Conservation (phyloP, 495 filamentous ascomycete genomes). For the Astrothelium subdiscretum region DNA sequence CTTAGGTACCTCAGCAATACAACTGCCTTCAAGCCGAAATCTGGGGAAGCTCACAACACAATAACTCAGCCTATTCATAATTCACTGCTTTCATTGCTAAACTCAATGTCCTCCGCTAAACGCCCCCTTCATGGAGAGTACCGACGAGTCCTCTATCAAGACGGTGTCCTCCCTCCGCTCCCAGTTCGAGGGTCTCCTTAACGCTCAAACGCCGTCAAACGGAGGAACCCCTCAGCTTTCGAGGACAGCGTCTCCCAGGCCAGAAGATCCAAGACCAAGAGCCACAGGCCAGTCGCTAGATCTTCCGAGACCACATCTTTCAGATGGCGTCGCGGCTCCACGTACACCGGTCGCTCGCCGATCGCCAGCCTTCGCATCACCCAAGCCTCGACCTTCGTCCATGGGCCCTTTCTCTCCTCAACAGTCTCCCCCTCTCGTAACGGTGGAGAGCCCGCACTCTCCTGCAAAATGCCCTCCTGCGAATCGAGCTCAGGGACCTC, state of each 20-base stretch:
- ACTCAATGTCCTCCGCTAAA: neutral
- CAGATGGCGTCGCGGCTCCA: conserved; percentile 24
- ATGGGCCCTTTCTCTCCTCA: conserved; percentile 47
- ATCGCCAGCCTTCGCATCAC: conserved; percentile 3
- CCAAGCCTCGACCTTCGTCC: conserved; percentile 27
- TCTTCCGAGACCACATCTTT: conserved; percentile 19
- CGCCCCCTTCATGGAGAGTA: neutral
- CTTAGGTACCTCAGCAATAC: neutral
- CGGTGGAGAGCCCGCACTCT: conserved; percentile 63
- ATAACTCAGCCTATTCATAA: conserved; percentile 25
- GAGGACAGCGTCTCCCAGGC: conserved; percentile 12
- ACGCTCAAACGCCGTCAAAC: neutral
- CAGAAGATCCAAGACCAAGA: neutral
- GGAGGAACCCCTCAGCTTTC: neutral
- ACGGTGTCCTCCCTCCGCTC: conserved; percentile 88
- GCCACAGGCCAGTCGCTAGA: neutral
- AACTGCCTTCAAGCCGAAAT: neutral
- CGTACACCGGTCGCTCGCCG: conserved; percentile 12
- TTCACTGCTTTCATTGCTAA: neutral
- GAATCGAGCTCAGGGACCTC: conserved; percentile 6
- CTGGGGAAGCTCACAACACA: neutral
- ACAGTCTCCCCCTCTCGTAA: conserved; percentile 55
- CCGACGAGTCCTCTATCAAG: conserved; percentile 19
- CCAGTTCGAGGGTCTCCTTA: conserved; percentile 56
- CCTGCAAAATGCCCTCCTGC: conserved; percentile 35